Conservation (phyloP, 2,329 filamentous ascomycete species). For the Xylariaceae sp. region DNA sequence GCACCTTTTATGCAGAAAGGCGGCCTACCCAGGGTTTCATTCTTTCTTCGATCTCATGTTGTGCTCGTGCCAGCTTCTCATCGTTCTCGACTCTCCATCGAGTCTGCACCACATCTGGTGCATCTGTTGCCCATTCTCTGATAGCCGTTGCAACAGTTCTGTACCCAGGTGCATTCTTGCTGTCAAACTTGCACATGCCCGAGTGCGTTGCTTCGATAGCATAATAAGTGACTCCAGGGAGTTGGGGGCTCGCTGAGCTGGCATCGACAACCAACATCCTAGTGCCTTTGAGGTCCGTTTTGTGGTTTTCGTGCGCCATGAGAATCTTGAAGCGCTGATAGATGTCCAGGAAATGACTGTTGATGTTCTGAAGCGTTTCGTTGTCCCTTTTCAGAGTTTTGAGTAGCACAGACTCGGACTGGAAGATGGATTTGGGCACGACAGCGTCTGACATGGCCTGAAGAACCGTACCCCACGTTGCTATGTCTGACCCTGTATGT, state of each 20-base stretch:
- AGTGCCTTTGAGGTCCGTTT: slow-evolving; percentile 65
- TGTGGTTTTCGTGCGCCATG: slow-evolving; percentile 74
- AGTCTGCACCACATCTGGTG: slow-evolving; percentile 50
- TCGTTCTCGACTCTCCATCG: slow-evolving; percentile 62
- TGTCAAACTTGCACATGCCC: slow-evolving; percentile 44
- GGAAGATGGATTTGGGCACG: slow-evolving; percentile 63
- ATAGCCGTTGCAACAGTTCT: slow-evolving; percentile 48
- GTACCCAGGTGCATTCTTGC: slow-evolving; percentile 64
- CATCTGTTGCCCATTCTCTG: slow-evolving; percentile 51
- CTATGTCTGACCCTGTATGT: slow-evolving; percentile 66
- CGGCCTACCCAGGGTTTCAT: slow-evolving; percentile 40
- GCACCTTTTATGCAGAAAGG: background rate
- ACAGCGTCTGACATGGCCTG: slow-evolving; percentile 66
- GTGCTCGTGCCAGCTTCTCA: slow-evolving; percentile 44
- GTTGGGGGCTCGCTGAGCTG: slow-evolving; percentile 64
- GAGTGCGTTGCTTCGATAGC: slow-evolving; percentile 51
- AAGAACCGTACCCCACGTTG: slow-evolving; percentile 64
- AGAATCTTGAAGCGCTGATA: slow-evolving; percentile 69
- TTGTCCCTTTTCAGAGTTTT: slow-evolving; percentile 71
- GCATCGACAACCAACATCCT: slow-evolving; percentile 66
- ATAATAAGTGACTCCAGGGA: slow-evolving; percentile 69
- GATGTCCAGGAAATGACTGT: slow-evolving; percentile 68
- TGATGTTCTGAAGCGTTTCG: slow-evolving; percentile 72
- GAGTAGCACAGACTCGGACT: slow-evolving; percentile 65
- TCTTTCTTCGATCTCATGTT: slow-evolving; percentile 45